Base-by-base conservation (phyloP, 192 early-diverging fungal species). In the Coemansia asiatica region DNA sequence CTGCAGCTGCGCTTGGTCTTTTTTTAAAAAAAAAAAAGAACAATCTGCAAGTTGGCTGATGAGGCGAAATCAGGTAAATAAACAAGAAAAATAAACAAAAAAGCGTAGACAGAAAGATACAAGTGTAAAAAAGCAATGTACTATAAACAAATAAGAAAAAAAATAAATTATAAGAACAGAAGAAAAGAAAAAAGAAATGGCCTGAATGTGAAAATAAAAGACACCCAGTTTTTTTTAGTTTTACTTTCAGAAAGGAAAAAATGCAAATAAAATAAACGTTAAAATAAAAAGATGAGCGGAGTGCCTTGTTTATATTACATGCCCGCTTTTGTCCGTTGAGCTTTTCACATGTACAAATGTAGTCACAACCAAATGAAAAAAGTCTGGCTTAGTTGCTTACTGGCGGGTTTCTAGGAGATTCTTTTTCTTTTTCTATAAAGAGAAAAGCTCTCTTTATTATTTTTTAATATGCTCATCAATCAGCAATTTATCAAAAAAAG, bases 151-250 rank as follows among this genome's bases (percentile, higher is more conserved):
- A 8, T 21, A 23, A 9, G 9, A 19, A 27, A 46, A 26, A 2
- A 5, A 26, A 46, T 16, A 16, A 44, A 40, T 61, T 16, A 22
- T 22, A 4, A 22, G n/a, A 26, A 9, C 36, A 21, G 21, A 60
- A 22, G 2, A 12, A 23, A 38, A 26, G 10, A 44, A 2, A 44
- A 44, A 44, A 44, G 40, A 61, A 28, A 61, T 27, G 44, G 27
- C 2, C 60, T 40, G 44, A 61, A 61, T 61, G 60, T 36, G 31
- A 44, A 44, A 44, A n/a, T n/a, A n/a, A 44, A 44, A n/a, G 44
- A 12, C 27, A 46, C 16, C 13, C 25, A 47, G 44, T 6, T 33
- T 6, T 33, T 33, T 33, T 33, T 33, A 44, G 8, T 44, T 44
- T 44, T 44, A 44, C 35, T 36, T 36, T 36, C 10, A 12, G 40